Base-by-base conservation (phyloP, 306 rosid genomes). In the Corylus avellana region DNA sequence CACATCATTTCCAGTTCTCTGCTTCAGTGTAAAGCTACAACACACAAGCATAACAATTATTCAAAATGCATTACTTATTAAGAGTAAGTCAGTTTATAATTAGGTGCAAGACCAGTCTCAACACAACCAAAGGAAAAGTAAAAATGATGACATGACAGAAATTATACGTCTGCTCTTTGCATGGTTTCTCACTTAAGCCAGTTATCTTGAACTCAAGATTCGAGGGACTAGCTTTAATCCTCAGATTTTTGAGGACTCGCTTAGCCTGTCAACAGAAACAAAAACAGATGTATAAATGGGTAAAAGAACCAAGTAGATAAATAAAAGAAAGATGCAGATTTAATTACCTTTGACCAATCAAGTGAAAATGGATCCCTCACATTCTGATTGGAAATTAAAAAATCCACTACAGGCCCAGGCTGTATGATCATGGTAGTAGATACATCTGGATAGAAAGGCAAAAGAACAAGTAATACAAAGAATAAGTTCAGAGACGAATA, bases 321-420 rank as follows among this genome's bases (percentile, higher is more conserved):
- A 14, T 51, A 13, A 74, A 70, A 51, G 32, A 62, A 14, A 35
- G 48, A 49, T 46, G 27, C 17, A 73, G 5, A 49, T 39, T 49
- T 68, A 35, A 57, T 79, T 81, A 96, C 99, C 96, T 96, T 96
- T 0, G 77, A 81, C 99, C 99, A 96, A 78, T 96, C 96, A 13
- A 96, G 85, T 12, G 73, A 50, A 80, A 17, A 89, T 0, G 98
- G 97, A 83, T 93, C 94, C 54, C 86, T 84, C 22, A 80, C 99
- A 83, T 85, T 88, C 66, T 96, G 99, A 82, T 93, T 93, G 22
- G 87, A 76, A 58, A 96, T 90, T 22, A 96, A 61, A 50, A 96
- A 96, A 75, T 93, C 98, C n/a, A 96, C 96, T 57, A 96, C 94
- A 1, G 99, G 98, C 0, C 98, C 99, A 48, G 98, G 98, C 25